These are phyloP conservation scores for Fusarium luffae DNA, from an alignment of 2,329 filamentous ascomycete genomes.

Conservation along the genomic window DNA sequence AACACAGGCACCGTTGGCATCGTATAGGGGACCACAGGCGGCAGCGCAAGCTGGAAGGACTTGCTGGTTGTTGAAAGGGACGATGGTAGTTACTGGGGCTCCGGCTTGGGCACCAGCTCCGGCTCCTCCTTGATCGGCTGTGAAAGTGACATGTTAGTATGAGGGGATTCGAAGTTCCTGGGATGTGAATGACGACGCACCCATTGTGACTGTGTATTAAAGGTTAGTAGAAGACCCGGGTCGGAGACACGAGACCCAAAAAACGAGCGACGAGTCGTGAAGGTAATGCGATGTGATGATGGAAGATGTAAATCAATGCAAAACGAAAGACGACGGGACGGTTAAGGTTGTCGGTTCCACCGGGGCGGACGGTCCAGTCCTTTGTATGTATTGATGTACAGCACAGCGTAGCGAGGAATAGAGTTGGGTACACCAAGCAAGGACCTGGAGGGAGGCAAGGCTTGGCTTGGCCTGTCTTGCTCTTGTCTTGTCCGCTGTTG, in stretches of 20 bases:
- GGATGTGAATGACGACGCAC: conserved; percentile 43
- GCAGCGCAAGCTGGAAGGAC: conserved; percentile 71
- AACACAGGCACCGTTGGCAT: conserved; percentile 78
- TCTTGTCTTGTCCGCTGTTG: conserved; percentile 1
- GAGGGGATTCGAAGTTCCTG: conserved; percentile 10
- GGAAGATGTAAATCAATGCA: background rate
- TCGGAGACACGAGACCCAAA: background rate
- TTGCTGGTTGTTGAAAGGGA: conserved; percentile 60
- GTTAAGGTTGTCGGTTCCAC: conserved; percentile 30
- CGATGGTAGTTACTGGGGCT: conserved; percentile 59
- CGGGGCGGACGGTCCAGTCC: conserved; percentile 19
- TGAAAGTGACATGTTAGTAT: conserved; percentile 27
- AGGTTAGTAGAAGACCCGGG: background rate
- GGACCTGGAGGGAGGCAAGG: conserved; percentile 16
- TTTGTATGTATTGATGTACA: conserved; percentile 12
- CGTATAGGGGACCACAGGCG: conserved; percentile 69
- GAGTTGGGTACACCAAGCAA: background rate
- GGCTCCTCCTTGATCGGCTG: conserved; percentile 24
- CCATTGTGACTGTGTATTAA: conserved; percentile 50
- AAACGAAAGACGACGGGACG: conserved; percentile 21
- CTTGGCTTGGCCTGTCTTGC: background rate
- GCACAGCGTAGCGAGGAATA: conserved; percentile 1
- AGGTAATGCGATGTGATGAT: background rate
- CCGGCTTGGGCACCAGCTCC: background rate
- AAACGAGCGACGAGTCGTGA: conserved; percentile 25